Conservation (phyloP, 805 yeast genomes). For the Barnettozyma sucrosica region DNA sequence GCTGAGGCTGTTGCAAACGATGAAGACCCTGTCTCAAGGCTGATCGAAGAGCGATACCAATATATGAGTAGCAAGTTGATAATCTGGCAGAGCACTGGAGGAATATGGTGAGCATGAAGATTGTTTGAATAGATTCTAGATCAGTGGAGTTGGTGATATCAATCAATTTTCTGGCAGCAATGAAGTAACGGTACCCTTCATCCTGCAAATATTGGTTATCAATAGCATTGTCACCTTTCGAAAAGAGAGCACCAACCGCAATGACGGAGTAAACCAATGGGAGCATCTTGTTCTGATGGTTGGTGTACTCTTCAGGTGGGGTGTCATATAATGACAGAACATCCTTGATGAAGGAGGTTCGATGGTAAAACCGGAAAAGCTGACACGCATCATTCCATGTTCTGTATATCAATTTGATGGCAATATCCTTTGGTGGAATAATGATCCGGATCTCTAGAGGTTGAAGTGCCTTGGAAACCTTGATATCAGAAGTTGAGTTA, state of each 20-base stretch:
- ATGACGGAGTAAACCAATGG: conserved; percentile 80
- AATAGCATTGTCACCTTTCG: conserved; percentile 31
- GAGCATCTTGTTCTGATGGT: conserved; percentile 70
- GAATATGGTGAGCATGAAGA: conserved; percentile 80
- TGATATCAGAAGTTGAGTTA: conserved; percentile 4
- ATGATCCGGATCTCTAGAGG: conserved; percentile 45
- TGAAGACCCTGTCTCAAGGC: conserved; percentile 85
- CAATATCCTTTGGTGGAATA: conserved; percentile 71
- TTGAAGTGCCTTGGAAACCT: conserved; percentile 28
- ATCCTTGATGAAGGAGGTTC: conserved; percentile 74
- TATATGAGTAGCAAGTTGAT: conserved; percentile 85
- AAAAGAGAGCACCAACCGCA: conserved; percentile 81
- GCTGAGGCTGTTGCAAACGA: conserved; percentile 39
- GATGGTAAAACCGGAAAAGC: conserved; percentile 76
- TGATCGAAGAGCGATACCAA: conserved; percentile 83
- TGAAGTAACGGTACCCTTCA: conserved; percentile 79
- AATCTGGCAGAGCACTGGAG: conserved; percentile 85
- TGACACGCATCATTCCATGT: conserved; percentile 89
- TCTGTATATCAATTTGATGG: conserved; percentile 63
- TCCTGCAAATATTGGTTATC: conserved; percentile 33
- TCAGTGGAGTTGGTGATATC: conserved; percentile 86
- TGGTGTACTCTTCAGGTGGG: conserved; percentile 70
- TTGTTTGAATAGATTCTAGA: conserved; percentile 75
- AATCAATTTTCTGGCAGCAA: conserved; percentile 77
- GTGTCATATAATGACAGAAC: conserved; percentile 71